These are phyloP conservation scores for Guillardia theta DNA, from an alignment of 78 protist genomes.

Conservation along the genomic window DNA sequence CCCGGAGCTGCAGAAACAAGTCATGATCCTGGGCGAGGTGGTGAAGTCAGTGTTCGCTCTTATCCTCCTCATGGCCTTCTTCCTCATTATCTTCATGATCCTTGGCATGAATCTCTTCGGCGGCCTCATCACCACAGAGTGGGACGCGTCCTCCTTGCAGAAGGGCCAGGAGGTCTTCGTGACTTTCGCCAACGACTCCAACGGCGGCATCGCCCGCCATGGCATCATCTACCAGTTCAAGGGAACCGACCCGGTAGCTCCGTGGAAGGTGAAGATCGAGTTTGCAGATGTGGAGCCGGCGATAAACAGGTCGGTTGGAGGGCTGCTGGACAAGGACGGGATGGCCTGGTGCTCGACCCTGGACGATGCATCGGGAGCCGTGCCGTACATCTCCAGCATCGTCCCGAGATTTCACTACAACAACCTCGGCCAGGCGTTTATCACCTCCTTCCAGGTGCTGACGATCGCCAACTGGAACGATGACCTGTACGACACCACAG, in stretches of 20 bases:
- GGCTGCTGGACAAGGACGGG: background rate
- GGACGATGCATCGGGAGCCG: background rate
- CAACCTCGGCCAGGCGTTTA: background rate
- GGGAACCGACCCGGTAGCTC: background rate
- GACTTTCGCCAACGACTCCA: background rate
- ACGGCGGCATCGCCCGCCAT: background rate
- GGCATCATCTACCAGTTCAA: background rate
- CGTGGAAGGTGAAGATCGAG: background rate
- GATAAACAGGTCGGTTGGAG: background rate
- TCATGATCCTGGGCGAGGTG: background rate
- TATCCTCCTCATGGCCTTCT: background rate
- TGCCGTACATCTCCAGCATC: background rate
- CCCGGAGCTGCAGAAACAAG: background rate
- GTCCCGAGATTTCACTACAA: background rate
- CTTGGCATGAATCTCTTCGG: constrained; percentile 12
- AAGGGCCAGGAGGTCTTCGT: background rate
- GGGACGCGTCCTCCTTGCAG: background rate
- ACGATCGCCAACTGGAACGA: background rate
- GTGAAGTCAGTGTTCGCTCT: background rate
- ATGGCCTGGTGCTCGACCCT: background rate
- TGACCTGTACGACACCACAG: background rate
- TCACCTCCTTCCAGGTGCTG: background rate
- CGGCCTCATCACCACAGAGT: background rate
- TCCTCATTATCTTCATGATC: background rate
- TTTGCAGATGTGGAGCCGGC: background rate